Base-by-base conservation (phyloP, 2,329 filamentous ascomycete genomes). In the Cladosporium colombiae region DNA sequence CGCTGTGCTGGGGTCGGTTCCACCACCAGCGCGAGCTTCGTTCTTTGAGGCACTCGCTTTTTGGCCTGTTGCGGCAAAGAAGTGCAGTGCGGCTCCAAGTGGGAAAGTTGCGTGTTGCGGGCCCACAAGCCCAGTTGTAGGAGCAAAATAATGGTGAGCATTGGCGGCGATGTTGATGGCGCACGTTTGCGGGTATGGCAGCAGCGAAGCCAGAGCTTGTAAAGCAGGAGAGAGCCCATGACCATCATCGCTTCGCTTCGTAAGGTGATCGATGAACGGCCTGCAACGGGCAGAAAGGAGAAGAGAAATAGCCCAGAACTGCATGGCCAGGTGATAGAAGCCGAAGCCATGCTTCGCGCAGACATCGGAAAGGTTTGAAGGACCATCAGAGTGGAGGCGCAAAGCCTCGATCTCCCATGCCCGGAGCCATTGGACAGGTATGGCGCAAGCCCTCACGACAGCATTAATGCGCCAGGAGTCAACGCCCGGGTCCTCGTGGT, bases 351-450 rank as follows among this genome's bases (percentile, higher is more conserved):
- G 31, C 10, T 40, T 27, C 2, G 31, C 33, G 23, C 55, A 57
- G 29, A 40, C 21, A 8, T 40, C 55, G 21, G 29, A 21, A 8
- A 57, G 55, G 25, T 23, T 21, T 25, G 55, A 31, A 21, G 23
- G 6, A 23, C 29, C 33, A 5, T n/a, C 27, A 21, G 52, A 11
- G 10, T 33, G 25, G 1, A 55, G n/a, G 8, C 23, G 18, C 14
- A 35, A 8, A 23, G 55, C 31, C 33, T 57, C 55, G n/a, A 46
- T 46, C n/a, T 46, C 40, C 55, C 55, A 57, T 23, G 55, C 31
- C 21, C 31, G n/a, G 21, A 57, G 29, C 55, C 23, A 16, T 13
- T 40, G 55, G 10, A 57, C 2, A n/a, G 55, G 21, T 13, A 11
- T 18, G 0, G 14, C 29, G 31, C 55, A 57, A 25, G 55, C 33